phyloP scores from a whole-genome alignment of 257 asterid genomes.

The Ajuga chamaepitys region DNA sequence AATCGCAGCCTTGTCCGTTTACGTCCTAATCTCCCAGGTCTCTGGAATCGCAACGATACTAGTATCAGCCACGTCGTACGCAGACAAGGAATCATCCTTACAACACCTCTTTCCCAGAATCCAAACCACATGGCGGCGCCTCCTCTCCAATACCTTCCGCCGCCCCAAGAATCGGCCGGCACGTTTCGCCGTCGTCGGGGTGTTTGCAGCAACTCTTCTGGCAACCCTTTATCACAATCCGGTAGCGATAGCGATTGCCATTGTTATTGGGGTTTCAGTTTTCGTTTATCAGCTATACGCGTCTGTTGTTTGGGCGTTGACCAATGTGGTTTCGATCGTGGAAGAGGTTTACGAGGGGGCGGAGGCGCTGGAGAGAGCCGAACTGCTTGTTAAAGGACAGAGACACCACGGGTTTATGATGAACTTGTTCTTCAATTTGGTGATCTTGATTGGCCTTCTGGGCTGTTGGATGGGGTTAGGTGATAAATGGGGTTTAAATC shows the following conservation, averaged over 20 bases:
- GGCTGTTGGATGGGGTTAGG: constrained; percentile 16
- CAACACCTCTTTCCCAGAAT: constrained; percentile 9
- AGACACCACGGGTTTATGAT: constrained; percentile 30
- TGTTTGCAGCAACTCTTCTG: not conserved
- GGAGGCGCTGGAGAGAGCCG: constrained; percentile 37
- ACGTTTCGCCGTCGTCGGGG: not conserved
- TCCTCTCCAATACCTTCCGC: constrained; percentile 15
- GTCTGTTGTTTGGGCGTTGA: constrained; percentile 8
- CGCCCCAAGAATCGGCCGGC: not conserved
- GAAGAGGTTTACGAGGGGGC: constrained; percentile 35
- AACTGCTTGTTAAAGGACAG: constrained; percentile 27
- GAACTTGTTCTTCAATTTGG: constrained; percentile 7
- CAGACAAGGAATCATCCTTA: not conserved
- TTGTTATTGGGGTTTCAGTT: not conserved
- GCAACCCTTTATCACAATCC: not conserved
- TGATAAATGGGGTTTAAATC: not conserved
- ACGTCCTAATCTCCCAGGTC: constrained; percentile 4
- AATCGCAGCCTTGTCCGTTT: constrained; percentile 13
- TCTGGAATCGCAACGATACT: constrained; percentile 21
- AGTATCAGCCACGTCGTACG: constrained; percentile 20
- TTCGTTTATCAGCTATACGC: constrained; percentile 16
- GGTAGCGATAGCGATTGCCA: not conserved
- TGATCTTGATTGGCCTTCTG: not conserved
- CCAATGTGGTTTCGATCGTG: constrained; percentile 25
- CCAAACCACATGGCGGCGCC: constrained; percentile 17